These are phyloP conservation scores for Euphorbia celastroides DNA, from an alignment of 441 rosid genomes.

Conservation along the genomic window DNA sequence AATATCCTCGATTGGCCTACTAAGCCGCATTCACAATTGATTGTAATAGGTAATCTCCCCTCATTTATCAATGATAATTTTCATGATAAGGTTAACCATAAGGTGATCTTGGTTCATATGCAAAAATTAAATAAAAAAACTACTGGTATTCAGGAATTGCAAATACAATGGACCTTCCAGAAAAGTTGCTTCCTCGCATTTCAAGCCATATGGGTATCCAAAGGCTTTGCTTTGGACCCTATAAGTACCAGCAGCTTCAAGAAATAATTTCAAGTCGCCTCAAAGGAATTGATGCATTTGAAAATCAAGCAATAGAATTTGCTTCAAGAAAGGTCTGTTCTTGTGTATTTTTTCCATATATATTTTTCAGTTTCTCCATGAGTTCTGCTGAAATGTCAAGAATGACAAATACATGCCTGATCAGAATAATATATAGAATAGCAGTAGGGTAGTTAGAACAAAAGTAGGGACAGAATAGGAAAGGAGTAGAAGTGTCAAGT, in stretches of 20 bases:
- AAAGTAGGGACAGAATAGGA: not conserved
- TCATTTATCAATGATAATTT: not conserved
- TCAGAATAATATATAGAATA: not conserved
- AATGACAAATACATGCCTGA: not conserved
- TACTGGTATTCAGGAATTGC: constrained; percentile 61
- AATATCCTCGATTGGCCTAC: constrained; percentile 98
- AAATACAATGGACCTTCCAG: constrained; percentile 99
- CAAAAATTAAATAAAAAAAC: too few species aligned
- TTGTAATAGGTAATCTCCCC: constrained; percentile 61
- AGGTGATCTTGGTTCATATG: constrained; percentile 4
- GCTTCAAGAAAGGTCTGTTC: constrained; percentile 81
- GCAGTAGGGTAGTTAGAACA: not conserved
- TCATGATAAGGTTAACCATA: constrained; percentile 10
- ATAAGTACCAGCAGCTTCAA: constrained; percentile 85
- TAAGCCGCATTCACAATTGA: constrained; percentile 71
- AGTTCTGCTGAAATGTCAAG: constrained; percentile 1
- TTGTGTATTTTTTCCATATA: constrained; percentile 2
- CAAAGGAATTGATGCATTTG: constrained; percentile 77
- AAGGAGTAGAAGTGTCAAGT: not conserved
- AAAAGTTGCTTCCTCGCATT: constrained; percentile 94
- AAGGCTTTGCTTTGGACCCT: constrained; percentile 95
- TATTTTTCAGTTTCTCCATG: not conserved
- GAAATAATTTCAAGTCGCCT: constrained; percentile 85
- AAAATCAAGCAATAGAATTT: constrained; percentile 90
- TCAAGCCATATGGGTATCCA: constrained; percentile 97